phyloP scores from a whole-genome alignment of 768 basidiomycete genomes.

The Heimioporus sp. region DNA sequence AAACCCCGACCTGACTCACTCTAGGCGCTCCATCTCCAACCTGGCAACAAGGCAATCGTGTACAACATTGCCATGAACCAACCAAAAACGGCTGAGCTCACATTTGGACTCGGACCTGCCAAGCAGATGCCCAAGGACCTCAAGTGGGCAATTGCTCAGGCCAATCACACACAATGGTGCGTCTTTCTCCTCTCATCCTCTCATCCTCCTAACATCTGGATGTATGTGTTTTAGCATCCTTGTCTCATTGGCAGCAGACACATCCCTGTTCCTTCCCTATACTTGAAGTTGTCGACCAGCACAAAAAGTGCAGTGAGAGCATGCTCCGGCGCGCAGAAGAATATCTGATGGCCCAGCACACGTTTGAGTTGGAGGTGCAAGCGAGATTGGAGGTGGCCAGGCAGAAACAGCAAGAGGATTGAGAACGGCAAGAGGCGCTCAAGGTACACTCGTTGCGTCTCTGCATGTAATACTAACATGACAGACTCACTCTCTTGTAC shows the following conservation, averaged over 20 bases:
- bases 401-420: constrained; percentile 77
- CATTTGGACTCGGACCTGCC: constrained; percentile 67
- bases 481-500: neutral
- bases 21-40: constrained; percentile 82
- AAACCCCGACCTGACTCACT: too few relatives aligned
- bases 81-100: constrained; percentile 91
- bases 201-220: neutral
- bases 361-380: constrained; percentile 67
- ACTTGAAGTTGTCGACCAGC: constrained; percentile 86
- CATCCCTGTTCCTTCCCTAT: constrained; percentile 71
- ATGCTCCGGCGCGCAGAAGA: constrained; percentile 82
- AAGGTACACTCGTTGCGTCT: constrained; percentile 50
- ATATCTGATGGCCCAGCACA: constrained; percentile 68
- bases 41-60: constrained; percentile 83
- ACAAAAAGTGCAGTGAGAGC: constrained; percentile 85
- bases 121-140: constrained; percentile 85
- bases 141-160: constrained; percentile 73
- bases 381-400: constrained; percentile 77
- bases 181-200: constrained; percentile 15
- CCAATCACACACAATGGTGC: constrained; percentile 83
- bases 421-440: constrained; percentile 55
- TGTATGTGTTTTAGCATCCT: constrained; percentile 59
- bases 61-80: constrained; percentile 99
- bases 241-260: constrained; percentile 75
- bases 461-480: neutral